Evolutionary conservation across 1,284 basidiomycete species (phyloP).

Genomic region (Sporisorium iseilematis-ciliati): DNA sequence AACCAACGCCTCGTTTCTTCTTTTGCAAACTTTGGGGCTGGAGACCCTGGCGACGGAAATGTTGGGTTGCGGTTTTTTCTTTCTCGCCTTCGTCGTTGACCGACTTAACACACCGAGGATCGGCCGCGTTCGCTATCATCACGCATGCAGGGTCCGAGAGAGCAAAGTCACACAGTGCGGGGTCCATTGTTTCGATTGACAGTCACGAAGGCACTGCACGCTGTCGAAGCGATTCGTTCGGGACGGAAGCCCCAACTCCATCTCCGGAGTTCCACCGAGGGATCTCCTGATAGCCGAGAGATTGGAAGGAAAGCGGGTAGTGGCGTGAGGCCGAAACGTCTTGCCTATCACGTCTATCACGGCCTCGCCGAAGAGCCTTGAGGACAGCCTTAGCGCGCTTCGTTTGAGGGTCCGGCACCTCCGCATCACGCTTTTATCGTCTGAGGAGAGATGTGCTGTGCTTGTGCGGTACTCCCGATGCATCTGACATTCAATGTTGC

Average conservation of each 20-base stretch:
- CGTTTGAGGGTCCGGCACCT: too few species aligned
- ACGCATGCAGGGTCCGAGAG: slow-evolving; percentile 2
- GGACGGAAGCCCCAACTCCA: neutral
- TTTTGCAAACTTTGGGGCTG: slow-evolving; percentile 33
- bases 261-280: slow-evolving; percentile 39
- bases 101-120: too few species aligned
- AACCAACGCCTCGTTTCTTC: too few species aligned
- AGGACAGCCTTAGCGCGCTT: too few species aligned
- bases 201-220: neutral
- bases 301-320: neutral
- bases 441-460: too few species aligned
- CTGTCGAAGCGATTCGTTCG: neutral
- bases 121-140: neutral
- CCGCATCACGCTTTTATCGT: too few species aligned
- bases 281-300: neutral
- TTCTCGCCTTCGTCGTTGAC: too few species aligned
- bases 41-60: slow-evolving; percentile 8
- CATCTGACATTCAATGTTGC: too few species aligned
- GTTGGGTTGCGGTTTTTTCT: slow-evolving; percentile 14
- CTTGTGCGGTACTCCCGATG: too few species aligned
- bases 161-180: neutral
- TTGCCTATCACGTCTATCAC: neutral
- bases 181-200: neutral
- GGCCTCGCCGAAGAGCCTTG: too few species aligned
- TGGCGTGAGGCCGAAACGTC: neutral